Evolutionary conservation across 768 basidiomycete species (phyloP).

Genomic region (Scleroderma bovista): DNA sequence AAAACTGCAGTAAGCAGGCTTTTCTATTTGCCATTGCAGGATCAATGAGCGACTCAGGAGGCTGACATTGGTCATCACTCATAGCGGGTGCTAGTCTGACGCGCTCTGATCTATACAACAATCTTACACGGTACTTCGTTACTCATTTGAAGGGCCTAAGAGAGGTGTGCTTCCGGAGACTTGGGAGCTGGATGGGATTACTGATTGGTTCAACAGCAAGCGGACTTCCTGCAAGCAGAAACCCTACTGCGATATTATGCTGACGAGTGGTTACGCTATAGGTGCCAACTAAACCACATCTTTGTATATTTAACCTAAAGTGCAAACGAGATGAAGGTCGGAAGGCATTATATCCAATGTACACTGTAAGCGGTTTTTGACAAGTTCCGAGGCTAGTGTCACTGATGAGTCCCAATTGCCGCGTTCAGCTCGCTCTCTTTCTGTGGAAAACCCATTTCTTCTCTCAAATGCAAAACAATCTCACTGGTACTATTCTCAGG

Average conservation of each 20-base stretch:
- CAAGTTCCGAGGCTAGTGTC: not conserved
- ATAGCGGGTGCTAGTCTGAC: slow-evolving; percentile 91
- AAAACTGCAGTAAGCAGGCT: slow-evolving; percentile 53
- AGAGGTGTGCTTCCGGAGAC: slow-evolving; percentile 45
- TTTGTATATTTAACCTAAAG: slow-evolving; percentile 98
- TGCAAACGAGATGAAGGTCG: slow-evolving; percentile 95
- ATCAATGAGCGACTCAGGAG: not conserved
- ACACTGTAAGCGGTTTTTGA: slow-evolving; percentile 59
- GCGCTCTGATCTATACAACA: slow-evolving; percentile 96
- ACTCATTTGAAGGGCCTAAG: slow-evolving; percentile 65
- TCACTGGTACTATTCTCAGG: slow-evolving; percentile 81
- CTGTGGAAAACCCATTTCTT: slow-evolving; percentile 96
- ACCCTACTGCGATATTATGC: slow-evolving; percentile 88
- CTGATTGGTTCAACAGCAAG: slow-evolving; percentile 44
- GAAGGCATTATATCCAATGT: slow-evolving; percentile 91
- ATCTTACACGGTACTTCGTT: slow-evolving; percentile 87
- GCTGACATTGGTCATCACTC: slow-evolving; percentile 16
- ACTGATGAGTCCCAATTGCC: not conserved
- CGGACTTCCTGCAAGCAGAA: slow-evolving; percentile 80
- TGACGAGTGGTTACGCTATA: slow-evolving; percentile 90
- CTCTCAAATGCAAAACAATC: slow-evolving; percentile 76
- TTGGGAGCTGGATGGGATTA: not conserved
- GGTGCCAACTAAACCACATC: slow-evolving; percentile 96
- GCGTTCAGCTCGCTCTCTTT: slow-evolving; percentile 76
- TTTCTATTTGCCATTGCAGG: not conserved